Conservation (phyloP, 768 basidiomycete genomes). For the Aureoboletus auriporus region DNA sequence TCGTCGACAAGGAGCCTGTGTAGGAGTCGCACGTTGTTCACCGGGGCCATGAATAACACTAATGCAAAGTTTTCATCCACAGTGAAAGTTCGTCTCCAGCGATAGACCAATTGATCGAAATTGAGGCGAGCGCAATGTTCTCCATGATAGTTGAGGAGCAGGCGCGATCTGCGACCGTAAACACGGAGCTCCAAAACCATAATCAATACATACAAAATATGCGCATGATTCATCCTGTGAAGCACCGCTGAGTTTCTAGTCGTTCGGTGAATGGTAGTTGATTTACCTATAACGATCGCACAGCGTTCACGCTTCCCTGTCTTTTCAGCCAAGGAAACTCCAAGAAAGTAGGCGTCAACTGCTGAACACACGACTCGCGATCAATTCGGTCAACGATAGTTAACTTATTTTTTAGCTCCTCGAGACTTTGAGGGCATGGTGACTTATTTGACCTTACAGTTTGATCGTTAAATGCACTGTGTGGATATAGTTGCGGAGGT, state of each 20-base stretch:
- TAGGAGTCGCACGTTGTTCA: constrained; percentile 41
- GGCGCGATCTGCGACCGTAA: constrained; percentile 26
- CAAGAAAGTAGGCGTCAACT: background rate
- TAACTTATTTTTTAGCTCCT: constrained; percentile 20
- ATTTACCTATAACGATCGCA: constrained; percentile 21
- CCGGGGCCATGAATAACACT: constrained; percentile 48
- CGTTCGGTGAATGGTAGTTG: background rate
- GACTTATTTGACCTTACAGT: constrained; percentile 24
- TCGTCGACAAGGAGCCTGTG: constrained; percentile 51
- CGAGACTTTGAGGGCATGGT: constrained; percentile 15
- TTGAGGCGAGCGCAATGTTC: constrained; percentile 41
- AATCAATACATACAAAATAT: constrained; percentile 20
- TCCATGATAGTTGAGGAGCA: constrained; percentile 42
- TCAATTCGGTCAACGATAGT: constrained; percentile 24
- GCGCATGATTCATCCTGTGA: constrained; percentile 30
- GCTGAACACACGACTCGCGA: constrained; percentile 10
- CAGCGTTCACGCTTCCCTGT: constrained; percentile 9
- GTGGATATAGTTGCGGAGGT: background rate
- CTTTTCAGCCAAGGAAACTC: constrained; percentile 8
- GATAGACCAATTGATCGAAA: too few relatives aligned
- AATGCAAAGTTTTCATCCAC: too few relatives aligned
- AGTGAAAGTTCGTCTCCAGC: too few relatives aligned
- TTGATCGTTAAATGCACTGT: background rate
- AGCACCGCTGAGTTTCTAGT: constrained; percentile 4
- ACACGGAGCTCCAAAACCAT: background rate